Percentiles rank a stretch among this genome's conserved stretches.
These are phyloP conservation scores for Mycena sp. DNA, from an alignment of 1,284 basidiomycete species.

Conservation along the genomic window DNA sequence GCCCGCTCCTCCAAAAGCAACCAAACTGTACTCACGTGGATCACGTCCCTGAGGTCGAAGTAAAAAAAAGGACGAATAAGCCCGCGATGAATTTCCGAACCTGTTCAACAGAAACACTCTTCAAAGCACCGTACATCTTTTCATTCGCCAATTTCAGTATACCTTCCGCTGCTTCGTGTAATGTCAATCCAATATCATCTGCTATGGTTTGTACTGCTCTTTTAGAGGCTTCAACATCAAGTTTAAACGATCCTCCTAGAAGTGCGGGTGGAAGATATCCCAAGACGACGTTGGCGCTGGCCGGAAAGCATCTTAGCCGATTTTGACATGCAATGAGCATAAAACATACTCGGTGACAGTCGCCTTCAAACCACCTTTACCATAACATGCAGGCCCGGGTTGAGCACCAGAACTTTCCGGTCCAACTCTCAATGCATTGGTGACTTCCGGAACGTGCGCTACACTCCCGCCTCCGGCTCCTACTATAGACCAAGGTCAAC, in stretches of 20 bases:
- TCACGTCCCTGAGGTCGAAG: conserved; percentile 36
- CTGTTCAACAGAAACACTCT: conserved; percentile 42
- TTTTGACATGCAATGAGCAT: not conserved
- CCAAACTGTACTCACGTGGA: conserved; percentile 39
- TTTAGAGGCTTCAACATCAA: conserved; percentile 35
- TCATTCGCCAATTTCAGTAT: conserved; percentile 41
- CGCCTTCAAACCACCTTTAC: conserved; percentile 36
- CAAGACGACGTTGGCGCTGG: conserved; percentile 38
- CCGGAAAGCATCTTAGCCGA: not conserved
- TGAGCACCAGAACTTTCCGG: conserved; percentile 41
- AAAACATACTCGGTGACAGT: conserved; percentile 40
- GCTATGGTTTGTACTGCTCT: conserved; percentile 36
- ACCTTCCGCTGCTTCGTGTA: conserved; percentile 41
- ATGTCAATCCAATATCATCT: conserved; percentile 35
- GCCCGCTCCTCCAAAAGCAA: conserved; percentile 41
- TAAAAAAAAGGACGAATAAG: not conserved
- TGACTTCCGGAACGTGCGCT: conserved; percentile 33
- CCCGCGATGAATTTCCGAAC: too few species aligned
- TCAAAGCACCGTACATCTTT: conserved; percentile 41
- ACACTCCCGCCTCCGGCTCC: conserved; percentile 44
- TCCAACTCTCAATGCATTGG: conserved; percentile 39
- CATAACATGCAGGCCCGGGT: conserved; percentile 38
- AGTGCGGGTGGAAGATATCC: conserved; percentile 40
- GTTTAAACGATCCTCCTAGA: conserved; percentile 39
- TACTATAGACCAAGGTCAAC: conserved; percentile 24